phyloP scores from a whole-genome alignment of 1,284 basidiomycete species.

The Uromyces viciae-fabae region DNA sequence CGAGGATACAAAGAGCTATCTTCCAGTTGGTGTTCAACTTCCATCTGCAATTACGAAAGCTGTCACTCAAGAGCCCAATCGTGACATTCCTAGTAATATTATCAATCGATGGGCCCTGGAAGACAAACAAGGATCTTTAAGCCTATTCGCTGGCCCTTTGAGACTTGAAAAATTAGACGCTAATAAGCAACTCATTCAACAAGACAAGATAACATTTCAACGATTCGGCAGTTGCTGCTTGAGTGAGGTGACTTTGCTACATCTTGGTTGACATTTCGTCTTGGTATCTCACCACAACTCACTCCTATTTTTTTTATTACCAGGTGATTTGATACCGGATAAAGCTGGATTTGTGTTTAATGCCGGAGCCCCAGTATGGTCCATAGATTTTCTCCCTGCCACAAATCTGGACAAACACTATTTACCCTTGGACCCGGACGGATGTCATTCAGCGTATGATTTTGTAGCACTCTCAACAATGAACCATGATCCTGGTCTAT shows the following conservation, averaged over 20 bases:
- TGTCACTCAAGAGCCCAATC: neutral
- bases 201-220: constrained; percentile 31
- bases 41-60: constrained; percentile 26
- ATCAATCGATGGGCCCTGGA: neutral
- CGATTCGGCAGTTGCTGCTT: constrained; percentile 23
- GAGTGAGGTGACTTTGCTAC: constrained; percentile 35
- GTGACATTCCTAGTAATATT: constrained; percentile 11
- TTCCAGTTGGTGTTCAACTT: constrained; percentile 32
- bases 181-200: neutral
- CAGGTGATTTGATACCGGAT: constrained; percentile 49
- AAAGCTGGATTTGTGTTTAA: constrained; percentile 66
- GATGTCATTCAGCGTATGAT: constrained; percentile 58
- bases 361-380: constrained; percentile 78
- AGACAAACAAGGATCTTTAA: constrained; percentile 16
- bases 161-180: neutral
- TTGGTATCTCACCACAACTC: neutral
- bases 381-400: constrained; percentile 82
- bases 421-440: constrained; percentile 11
- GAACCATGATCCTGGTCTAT: constrained; percentile 52
- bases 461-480: constrained; percentile 79
- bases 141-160: constrained; percentile 26
- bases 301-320: neutral
- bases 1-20: constrained; percentile 57
- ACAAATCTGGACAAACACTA: constrained; percentile 56
- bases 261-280: neutral